A percentile compares a stretch with the other conserved stretches of the same genome.
These are phyloP conservation scores for Erythrobasidium hasegawianum DNA, from an alignment of 1,284 basidiomycete species.

Conservation along the genomic window DNA sequence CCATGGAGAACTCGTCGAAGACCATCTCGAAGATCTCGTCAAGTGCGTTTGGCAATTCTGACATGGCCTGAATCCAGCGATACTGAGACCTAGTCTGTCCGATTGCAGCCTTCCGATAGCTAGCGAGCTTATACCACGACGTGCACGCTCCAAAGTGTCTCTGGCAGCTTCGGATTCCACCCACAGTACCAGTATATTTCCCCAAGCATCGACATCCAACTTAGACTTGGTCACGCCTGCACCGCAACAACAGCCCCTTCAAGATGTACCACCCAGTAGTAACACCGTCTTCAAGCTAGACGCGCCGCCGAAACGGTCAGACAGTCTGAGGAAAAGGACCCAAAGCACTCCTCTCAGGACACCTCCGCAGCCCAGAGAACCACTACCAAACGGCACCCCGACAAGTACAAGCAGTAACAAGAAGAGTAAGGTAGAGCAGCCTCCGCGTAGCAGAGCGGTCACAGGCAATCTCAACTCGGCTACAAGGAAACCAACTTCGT, in stretches of 20 bases:
- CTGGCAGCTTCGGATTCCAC: constrained; percentile 2
- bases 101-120: constrained; percentile 29
- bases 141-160: constrained; percentile 12
- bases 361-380: neutral
- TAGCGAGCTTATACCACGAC: constrained; percentile 8
- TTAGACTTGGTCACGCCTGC: neutral
- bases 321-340: constrained; percentile 1
- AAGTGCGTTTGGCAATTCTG: constrained; percentile 3
- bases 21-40: constrained; percentile 30
- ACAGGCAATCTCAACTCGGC: neutral
- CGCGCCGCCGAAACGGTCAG: neutral
- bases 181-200: constrained; percentile 1
- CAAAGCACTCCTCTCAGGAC: neutral
- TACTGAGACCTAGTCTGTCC: no score
- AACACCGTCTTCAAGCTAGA: constrained; percentile 12
- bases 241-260: neutral
- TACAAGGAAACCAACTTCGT: neutral
- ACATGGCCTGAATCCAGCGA: no score
- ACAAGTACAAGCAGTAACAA: neutral
- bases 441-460: neutral
- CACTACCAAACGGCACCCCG: neutral
- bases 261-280: neutral
- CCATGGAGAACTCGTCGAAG: constrained; percentile 10
- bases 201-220: neutral
- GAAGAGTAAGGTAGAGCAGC: neutral